These are phyloP conservation scores for Echium plantagineum DNA, from an alignment of 257 asterid species.

Conservation along the genomic window DNA sequence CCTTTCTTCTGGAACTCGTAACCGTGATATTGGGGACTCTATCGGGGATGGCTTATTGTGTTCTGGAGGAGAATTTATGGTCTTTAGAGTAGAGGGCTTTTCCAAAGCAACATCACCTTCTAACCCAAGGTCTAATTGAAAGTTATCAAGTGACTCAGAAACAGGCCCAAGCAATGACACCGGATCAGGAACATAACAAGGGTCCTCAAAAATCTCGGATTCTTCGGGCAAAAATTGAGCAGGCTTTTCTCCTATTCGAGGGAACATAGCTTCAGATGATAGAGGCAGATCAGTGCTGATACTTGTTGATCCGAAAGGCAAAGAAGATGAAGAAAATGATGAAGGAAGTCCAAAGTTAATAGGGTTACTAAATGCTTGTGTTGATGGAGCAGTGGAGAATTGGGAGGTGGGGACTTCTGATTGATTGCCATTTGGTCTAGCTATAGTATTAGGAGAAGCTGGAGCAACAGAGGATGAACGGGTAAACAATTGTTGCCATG, in stretches of 20 bases:
- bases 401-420: slow-evolving; percentile 44
- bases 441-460: slow-evolving; percentile 43
- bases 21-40: slow-evolving; percentile 78
- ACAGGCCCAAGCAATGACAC: slow-evolving; percentile 92
- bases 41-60: slow-evolving; percentile 71
- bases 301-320: slow-evolving; percentile 39
- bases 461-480: slow-evolving; percentile 54
- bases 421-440: slow-evolving; percentile 54
- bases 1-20: slow-evolving; percentile 63
- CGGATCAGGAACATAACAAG: slow-evolving; percentile 91
- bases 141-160: slow-evolving; percentile 85
- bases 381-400: slow-evolving; percentile 28
- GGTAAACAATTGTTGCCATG: slow-evolving; percentile 91
- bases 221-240: slow-evolving; percentile 65
- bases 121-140: slow-evolving; percentile 72
- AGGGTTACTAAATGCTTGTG: slow-evolving; percentile 51
- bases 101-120: slow-evolving; percentile 39
- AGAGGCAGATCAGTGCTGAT: slow-evolving; percentile 31
- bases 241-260: slow-evolving; percentile 45
- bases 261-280: slow-evolving; percentile 41
- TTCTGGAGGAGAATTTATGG: slow-evolving; percentile 39
- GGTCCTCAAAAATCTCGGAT: slow-evolving; percentile 80
- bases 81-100: slow-evolving; percentile 41
- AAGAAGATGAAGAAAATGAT: slow-evolving; percentile 40
- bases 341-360: slow-evolving; percentile 53